Evolutionary conservation across 441 rosid species (phyloP).

Genomic region (Adansonia madagascariensis): DNA sequence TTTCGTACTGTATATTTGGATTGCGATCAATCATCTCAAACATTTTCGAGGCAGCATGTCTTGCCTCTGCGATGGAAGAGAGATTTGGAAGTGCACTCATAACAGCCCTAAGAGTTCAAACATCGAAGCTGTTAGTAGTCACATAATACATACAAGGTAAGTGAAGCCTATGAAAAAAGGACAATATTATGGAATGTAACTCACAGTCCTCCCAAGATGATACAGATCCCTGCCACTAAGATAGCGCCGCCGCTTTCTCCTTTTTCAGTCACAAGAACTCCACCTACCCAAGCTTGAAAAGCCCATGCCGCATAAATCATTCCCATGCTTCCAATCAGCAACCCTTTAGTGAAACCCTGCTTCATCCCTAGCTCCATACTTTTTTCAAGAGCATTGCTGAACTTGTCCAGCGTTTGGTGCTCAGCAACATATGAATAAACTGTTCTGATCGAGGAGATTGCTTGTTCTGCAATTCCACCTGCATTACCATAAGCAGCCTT

Average conservation of each 20-base stretch:
- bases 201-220: slow-evolving; percentile 49
- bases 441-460: slow-evolving; percentile 43
- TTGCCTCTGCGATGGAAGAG: slow-evolving; percentile 41
- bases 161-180: not conserved
- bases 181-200: slow-evolving; percentile 22
- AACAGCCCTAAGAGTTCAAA: slow-evolving; percentile 35
- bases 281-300: slow-evolving; percentile 49
- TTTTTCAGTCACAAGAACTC: slow-evolving; percentile 43
- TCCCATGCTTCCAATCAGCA: slow-evolving; percentile 53
- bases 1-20: slow-evolving; percentile 39
- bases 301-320: slow-evolving; percentile 47
- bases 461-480: slow-evolving; percentile 48
- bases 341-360: slow-evolving; percentile 52
- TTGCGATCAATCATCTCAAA: slow-evolving; percentile 39
- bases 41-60: slow-evolving; percentile 33
- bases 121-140: not conserved
- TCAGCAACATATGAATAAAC: slow-evolving; percentile 49
- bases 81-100: slow-evolving; percentile 47
- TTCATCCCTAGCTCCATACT: slow-evolving; percentile 42
- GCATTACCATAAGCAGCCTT: slow-evolving; percentile 41
- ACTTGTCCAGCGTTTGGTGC: slow-evolving; percentile 37
- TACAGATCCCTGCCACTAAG: slow-evolving; percentile 39
- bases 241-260: slow-evolving; percentile 47
- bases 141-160: not conserved
- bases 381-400: slow-evolving; percentile 38